These are phyloP conservation scores for Pisolithus thermaeus DNA, from an alignment of 1,284 basidiomycete genomes.

Conservation along the genomic window DNA sequence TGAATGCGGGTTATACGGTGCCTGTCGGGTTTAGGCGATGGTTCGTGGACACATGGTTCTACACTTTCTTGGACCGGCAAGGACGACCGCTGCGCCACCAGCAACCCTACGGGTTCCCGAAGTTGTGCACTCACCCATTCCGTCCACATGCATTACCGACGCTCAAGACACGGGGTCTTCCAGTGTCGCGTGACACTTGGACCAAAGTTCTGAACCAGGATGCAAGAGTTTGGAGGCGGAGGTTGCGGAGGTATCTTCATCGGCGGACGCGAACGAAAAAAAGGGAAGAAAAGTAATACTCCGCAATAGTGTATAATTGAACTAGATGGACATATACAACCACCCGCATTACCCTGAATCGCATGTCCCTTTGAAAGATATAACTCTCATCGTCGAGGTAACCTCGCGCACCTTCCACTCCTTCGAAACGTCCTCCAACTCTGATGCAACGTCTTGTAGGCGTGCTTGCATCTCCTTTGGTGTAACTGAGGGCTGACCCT, in stretches of 20 bases:
- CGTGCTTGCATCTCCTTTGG: constrained; percentile 34
- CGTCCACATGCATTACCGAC: constrained; percentile 26
- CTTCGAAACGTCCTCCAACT: constrained; percentile 40
- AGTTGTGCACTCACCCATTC: constrained; percentile 11
- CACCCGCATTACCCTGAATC: constrained; percentile 8
- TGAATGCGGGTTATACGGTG: constrained; percentile 38
- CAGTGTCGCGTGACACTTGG: constrained; percentile 22
- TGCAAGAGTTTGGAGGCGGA: constrained; percentile 16
- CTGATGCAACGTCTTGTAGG: constrained; percentile 35
- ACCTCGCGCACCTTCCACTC: constrained; percentile 48
- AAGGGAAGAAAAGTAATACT: constrained; percentile 19
- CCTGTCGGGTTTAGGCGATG: constrained; percentile 41
- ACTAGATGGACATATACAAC: constrained; percentile 7
- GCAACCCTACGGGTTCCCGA: constrained; percentile 32
- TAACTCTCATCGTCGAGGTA: constrained; percentile 30
- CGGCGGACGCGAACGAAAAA: not conserved
- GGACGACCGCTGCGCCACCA: constrained; percentile 8
- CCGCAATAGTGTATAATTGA: constrained; percentile 21
- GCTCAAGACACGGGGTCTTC: constrained; percentile 37
- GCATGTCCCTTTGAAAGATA: constrained; percentile 36
- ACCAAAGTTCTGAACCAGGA: constrained; percentile 17
- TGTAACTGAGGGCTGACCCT: constrained; percentile 30
- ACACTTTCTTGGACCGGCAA: constrained; percentile 13
- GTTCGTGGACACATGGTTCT: constrained; percentile 35
- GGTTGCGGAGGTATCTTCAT: not conserved